Percentiles rank a stretch among this genome's conserved stretches.
Conservation (phyloP, 495 filamentous ascomycete genomes). For the Tuber indicum region DNA sequence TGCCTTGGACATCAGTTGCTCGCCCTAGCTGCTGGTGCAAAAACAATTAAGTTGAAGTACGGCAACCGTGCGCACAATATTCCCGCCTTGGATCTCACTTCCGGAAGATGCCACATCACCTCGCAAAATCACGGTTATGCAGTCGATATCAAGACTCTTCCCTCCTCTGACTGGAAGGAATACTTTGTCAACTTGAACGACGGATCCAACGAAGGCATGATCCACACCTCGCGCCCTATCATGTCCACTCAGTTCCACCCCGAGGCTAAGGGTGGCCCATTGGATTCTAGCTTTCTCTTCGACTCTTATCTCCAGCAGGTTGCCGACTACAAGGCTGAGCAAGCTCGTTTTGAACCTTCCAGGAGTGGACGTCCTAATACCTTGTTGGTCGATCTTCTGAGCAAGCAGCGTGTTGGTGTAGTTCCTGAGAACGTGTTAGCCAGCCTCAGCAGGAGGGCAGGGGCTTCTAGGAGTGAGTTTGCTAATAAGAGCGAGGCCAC, state of each 20-base stretch:
- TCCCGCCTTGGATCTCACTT: constrained; percentile 85
- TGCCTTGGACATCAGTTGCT: constrained; percentile 90
- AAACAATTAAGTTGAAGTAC: constrained; percentile 92
- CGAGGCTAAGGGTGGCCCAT: constrained; percentile 90
- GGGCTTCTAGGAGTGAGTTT: constrained; percentile 17
- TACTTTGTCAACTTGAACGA: constrained; percentile 98
- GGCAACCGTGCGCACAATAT: constrained; percentile 98
- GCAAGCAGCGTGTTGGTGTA: constrained; percentile 90
- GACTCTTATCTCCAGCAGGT: constrained; percentile 92
- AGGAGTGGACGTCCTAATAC: constrained; percentile 71
- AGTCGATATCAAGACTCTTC: constrained; percentile 77
- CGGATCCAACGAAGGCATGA: constrained; percentile 88
- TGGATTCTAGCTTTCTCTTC: constrained; percentile 90
- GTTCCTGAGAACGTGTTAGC: constrained; percentile 55
- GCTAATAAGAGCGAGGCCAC: constrained; percentile 17
- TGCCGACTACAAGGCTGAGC: constrained; percentile 74
- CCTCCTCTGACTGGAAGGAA: constrained; percentile 75
- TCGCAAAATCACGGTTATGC: constrained; percentile 98
- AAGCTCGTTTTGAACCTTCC: constrained; percentile 56
- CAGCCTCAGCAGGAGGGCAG: constrained; percentile 43
- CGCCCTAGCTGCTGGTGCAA: constrained; percentile 72
- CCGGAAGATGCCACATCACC: constrained; percentile 96
- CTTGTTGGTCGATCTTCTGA: constrained; percentile 80
- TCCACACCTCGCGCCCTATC: constrained; percentile 91
- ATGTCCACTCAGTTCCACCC: constrained; percentile 99